phyloP scores from a whole-genome alignment of 805 yeast species.

The Candida ulmi region DNA sequence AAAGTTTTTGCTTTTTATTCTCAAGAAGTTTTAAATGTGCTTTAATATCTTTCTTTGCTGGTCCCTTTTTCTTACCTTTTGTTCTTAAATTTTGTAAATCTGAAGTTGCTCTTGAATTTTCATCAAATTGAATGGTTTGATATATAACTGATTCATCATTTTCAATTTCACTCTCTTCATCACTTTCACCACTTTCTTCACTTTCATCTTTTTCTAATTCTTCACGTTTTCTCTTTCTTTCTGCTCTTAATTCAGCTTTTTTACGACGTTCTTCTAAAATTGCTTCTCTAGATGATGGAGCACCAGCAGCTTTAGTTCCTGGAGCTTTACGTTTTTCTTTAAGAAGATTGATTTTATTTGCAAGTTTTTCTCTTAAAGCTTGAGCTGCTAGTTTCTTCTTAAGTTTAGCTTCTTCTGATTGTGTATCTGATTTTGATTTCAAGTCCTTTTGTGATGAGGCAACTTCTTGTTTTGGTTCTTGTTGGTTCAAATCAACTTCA shows the following conservation, averaged over 20 bases:
- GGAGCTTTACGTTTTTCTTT: conserved; percentile 88
- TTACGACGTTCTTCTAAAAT: conserved; percentile 61
- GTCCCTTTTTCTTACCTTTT: conserved; percentile 66
- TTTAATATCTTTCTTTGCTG: conserved; percentile 75
- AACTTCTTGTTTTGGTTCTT: conserved; percentile 5
- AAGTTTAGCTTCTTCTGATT: conserved; percentile 22
- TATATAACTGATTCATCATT: conserved; percentile 48
- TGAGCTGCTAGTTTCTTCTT: conserved; percentile 44
- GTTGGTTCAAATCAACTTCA: conserved; percentile 26
- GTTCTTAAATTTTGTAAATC: conserved; percentile 59
- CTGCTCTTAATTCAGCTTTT: conserved; percentile 28
- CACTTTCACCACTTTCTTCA: conserved; percentile 29
- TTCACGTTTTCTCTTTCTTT: conserved; percentile 32
- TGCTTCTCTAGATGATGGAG: conserved; percentile 80
- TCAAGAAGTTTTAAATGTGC: conserved; percentile 78
- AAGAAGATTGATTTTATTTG: conserved; percentile 62
- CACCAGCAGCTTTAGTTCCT: conserved; percentile 74
- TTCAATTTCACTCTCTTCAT: conserved; percentile 26
- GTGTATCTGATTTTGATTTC: conserved; percentile 4
- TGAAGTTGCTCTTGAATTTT: conserved; percentile 74
- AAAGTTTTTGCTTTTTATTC: conserved; percentile 60
- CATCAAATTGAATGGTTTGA: conserved; percentile 77
- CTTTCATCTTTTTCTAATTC: conserved; percentile 35
- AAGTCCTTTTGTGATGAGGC: conserved; percentile 4
- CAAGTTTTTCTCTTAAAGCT: conserved; percentile 72